Base-by-base conservation (phyloP, 345 rosid species). In the Murraya koenigii region DNA sequence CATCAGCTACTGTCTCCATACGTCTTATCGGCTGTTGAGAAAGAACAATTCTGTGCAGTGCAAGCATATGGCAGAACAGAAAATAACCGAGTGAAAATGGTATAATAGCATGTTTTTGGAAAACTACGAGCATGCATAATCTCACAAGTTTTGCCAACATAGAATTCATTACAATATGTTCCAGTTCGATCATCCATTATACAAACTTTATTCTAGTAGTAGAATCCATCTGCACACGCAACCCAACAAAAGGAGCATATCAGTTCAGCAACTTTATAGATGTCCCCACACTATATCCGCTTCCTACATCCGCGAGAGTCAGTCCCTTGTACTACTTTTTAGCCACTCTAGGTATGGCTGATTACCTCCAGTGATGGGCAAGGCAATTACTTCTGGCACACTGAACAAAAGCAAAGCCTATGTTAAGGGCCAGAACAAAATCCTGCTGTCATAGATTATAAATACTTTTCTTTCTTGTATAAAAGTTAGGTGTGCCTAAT, bases 321-420 rank as follows among this genome's bases (percentile, higher is more conserved):
- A 95, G 70, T 92, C 94, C 85, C 92, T 86, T 30, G 98, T 93
- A 80, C 87, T 90, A 84, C 85, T 88, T 82, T 95, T 93, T 76
- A 93, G 75, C 99, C 99, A 91, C 75, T 93, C 91, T 17, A 95
- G 87, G 84, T 93, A 93, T 69, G 88, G 84, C 66, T 74, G 87
- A 65, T 88, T 91, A 77, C 97, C 99, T 0, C 97, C 97, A 54
- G 85, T 86, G 39, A 95, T 93, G 7, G 97, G 98, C 87, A 92
- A 76, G 58, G 98, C 87, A 74, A 95, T 90, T 62, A 95, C 94
- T 87, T 95, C 99, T n/a, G 99, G 94, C 14, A 91, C 89, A 26
- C 99, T 93, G 82, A 80, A 32, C 66, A 71, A 44, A 64, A 59
- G 76, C 52, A 69, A 56, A 35, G 36, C 20, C n/a, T 36, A 69